These are phyloP conservation scores for Gnaphalium uliginosum DNA, from an alignment of 129 eudicot genomes.

Conservation along the genomic window DNA sequence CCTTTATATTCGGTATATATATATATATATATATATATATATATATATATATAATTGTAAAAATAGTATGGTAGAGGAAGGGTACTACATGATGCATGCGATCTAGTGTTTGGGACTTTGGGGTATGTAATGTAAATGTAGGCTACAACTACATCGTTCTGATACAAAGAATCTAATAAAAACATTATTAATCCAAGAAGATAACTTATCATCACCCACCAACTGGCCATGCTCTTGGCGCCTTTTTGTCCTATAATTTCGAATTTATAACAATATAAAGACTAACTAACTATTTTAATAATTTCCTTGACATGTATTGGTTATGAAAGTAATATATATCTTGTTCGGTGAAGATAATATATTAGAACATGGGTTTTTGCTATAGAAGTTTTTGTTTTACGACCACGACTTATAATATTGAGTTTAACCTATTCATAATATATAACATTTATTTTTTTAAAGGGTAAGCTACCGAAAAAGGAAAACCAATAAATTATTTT, in stretches of 20 bases:
- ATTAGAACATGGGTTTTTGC: not conserved
- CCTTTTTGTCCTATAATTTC: constrained; percentile 9
- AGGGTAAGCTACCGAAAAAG: too few species aligned
- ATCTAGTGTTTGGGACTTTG: not conserved
- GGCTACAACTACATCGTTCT: constrained; percentile 19
- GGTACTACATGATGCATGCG: constrained; percentile 8
- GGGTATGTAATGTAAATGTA: not conserved
- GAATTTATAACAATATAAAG: not conserved
- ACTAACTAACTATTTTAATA: not conserved
- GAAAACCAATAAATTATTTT: too few species aligned
- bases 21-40: too few species aligned
- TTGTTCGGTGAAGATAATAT: not conserved
- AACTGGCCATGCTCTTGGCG: constrained; percentile 34
- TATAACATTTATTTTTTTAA: too few species aligned
- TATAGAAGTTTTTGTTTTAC: not conserved
- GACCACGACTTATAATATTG: not conserved
- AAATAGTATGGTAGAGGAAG: not conserved
- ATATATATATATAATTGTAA: too few species aligned
- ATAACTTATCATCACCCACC: constrained; percentile 42
- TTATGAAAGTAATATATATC: not conserved
- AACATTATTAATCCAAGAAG: constrained; percentile 28
- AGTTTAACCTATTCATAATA: too few species aligned
- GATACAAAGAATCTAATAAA: constrained; percentile 44
- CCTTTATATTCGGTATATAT: too few species aligned
- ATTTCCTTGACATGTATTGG: not conserved